Base-by-base conservation (phyloP, 495 filamentous ascomycete species). In the Tuber aestivum region DNA sequence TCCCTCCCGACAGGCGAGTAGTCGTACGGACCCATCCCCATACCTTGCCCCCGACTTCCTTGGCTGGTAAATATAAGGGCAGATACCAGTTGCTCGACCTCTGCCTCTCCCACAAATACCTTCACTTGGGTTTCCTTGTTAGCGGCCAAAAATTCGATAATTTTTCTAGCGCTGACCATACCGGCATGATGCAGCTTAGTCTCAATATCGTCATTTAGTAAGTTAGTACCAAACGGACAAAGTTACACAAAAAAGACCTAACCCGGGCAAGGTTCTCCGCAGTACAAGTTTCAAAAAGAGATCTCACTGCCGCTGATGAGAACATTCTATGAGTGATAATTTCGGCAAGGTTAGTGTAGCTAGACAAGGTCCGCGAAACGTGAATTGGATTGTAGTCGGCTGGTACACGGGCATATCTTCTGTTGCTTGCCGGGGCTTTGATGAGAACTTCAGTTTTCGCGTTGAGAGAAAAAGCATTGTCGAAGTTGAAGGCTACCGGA, bases 181-280 rank as follows among this genome's bases (percentile, higher is more conserved):
- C 14, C 14, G 14, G 42, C 14, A 44, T 44, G 42, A 48, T 8
- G 45, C 45, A 48, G 7, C 45, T 48, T 48, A 8, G 45, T 48
- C 45, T 48, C 6, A 48, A 48, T 23, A 48, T 48, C 7, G 45
- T 48, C 45, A 48, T 48, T 48, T 7, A 7, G 45, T 48, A 45
- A 41, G 41, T 41, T 41, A 42, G 89, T 69, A 98, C 96, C 96
- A 99, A 98, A 70, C 94, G 95, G n/a, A 97, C 94, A 74, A 99
- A 88, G 18, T 92, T 93, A 77, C 94, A 94, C 83, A 95, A 93
- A 88, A 95, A 99, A 80, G 94, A 97, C 78, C 95, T 91, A 70
- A 99, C 96, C 77, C 95, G 95, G 72, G 95, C 95, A 79, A 97
- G 90, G 86, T 98, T 99, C 86, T 98, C 95, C 32, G 95, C 95